These are phyloP conservation scores for Fusarium pseudonygamai DNA, from an alignment of 2,329 filamentous ascomycete species.

Conservation along the genomic window DNA sequence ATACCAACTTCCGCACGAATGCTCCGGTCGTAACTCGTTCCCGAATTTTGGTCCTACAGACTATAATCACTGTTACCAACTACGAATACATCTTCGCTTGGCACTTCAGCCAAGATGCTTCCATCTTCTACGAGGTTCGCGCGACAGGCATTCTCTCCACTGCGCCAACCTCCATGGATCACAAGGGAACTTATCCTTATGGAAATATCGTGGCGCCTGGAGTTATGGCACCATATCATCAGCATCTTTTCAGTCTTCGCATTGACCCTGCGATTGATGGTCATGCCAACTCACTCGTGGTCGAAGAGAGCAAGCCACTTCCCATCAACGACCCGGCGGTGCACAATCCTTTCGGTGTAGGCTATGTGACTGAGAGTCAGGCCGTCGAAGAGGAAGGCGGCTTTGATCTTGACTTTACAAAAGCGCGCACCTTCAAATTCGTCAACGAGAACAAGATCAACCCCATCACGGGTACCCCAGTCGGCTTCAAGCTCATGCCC, in stretches of 20 bases:
- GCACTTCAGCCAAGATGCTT: conserved; percentile 63
- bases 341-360: conserved; percentile 63
- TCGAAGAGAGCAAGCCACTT: conserved; percentile 54
- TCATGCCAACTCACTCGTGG: conserved; percentile 61
- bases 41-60: conserved; percentile 67
- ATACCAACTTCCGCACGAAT: conserved; percentile 67
- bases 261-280: conserved; percentile 74
- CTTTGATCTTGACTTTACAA: conserved; percentile 60
- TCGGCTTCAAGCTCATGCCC: conserved; percentile 58
- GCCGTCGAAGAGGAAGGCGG: conserved; percentile 55
- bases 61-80: conserved; percentile 70
- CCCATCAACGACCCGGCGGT: conserved; percentile 53
- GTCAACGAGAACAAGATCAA: conserved; percentile 57
- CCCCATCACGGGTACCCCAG: conserved; percentile 53
- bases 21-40: conserved; percentile 64
- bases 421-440: conserved; percentile 60
- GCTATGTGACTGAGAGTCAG: conserved; percentile 54
- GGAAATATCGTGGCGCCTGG: conserved; percentile 70
- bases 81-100: conserved; percentile 64
- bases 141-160: conserved; percentile 57
- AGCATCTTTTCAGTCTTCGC: conserved; percentile 72
- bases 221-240: conserved; percentile 72
- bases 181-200: conserved; percentile 59
- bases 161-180: conserved; percentile 61
- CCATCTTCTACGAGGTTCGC: conserved; percentile 46